phyloP scores from a whole-genome alignment of 192 early-diverging fungal genomes.

The Rhizophlyctis rosea region DNA sequence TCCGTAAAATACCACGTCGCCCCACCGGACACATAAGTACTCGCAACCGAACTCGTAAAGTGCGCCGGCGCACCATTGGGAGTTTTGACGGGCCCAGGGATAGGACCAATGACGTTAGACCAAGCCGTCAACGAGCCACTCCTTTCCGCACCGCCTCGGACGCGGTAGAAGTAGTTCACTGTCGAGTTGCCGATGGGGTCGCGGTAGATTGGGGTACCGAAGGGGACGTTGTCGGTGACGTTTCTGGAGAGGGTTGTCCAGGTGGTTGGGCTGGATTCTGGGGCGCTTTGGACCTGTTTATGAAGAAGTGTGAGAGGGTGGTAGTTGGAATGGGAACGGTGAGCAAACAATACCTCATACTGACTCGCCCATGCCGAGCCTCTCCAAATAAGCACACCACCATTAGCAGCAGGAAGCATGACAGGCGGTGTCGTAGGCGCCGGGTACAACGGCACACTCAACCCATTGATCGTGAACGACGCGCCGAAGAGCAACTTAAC shows the following conservation, averaged over 20 bases:
- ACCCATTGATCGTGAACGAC: background rate
- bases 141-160: background rate
- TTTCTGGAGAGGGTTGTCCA: conserved; percentile 4
- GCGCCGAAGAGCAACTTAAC: conserved; percentile 5
- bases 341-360: too few relatives aligned
- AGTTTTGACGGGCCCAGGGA: background rate
- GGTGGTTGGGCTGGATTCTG: background rate
- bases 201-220: background rate
- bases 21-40: background rate
- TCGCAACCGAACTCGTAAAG: background rate
- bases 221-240: conserved; percentile 1
- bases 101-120: background rate
- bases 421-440: background rate
- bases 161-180: conserved; percentile 7
- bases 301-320: too few relatives aligned
- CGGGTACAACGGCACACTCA: background rate
- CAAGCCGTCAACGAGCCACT: background rate
- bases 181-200: background rate
- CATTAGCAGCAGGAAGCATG: background rate
- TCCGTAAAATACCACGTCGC: background rate
- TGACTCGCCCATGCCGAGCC: conserved; percentile 9
- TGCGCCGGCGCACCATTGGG: background rate
- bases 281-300: too few relatives aligned
- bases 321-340: too few relatives aligned
- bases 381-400: conserved; percentile 7